phyloP scores from a whole-genome alignment of 2,329 filamentous ascomycete species.

The Beauveria sp. region DNA sequence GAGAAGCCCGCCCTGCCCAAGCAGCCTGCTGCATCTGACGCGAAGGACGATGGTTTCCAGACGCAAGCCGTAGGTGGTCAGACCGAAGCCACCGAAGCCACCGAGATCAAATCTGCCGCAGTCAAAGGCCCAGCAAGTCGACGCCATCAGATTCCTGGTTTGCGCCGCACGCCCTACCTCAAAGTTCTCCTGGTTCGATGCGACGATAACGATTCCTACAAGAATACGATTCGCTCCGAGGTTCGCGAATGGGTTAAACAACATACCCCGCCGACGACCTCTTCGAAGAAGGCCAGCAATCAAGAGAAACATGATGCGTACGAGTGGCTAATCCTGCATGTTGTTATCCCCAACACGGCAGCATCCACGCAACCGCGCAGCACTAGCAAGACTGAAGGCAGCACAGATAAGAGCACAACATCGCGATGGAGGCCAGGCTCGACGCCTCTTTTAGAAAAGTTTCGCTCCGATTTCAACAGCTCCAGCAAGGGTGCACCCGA shows the following conservation, averaged over 20 bases:
- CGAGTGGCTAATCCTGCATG: conserved; percentile 91
- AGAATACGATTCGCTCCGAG: conserved; percentile 65
- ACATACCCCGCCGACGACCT: conserved; percentile 53
- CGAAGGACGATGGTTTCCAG: conserved; percentile 52
- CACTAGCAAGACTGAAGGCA: conserved; percentile 45
- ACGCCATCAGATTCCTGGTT: conserved; percentile 88
- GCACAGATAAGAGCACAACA: conserved; percentile 58
- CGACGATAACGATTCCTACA: conserved; percentile 94
- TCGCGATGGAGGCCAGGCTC: conserved; percentile 74
- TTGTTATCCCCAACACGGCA: conserved; percentile 78
- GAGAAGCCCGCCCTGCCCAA: conserved; percentile 26
- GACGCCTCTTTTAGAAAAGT: conserved; percentile 79
- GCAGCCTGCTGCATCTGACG: conserved; percentile 26
- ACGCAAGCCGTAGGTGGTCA: conserved; percentile 44
- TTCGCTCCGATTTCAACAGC: conserved; percentile 83
- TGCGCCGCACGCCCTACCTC: conserved; percentile 87
- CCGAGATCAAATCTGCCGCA: conserved; percentile 27
- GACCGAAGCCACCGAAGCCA: conserved; percentile 29
- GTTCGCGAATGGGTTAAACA: conserved; percentile 88
- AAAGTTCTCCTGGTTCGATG: conserved; percentile 85
- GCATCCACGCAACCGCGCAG: conserved; percentile 71
- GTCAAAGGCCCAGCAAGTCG: conserved; percentile 37
- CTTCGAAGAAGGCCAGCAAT: conserved; percentile 49
- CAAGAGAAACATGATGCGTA: conserved; percentile 94
- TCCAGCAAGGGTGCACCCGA: conserved; percentile 62